A percentile compares a stretch with the other conserved stretches of the same genome.
These are phyloP conservation scores for Colletotrichum sp. DNA, from an alignment of 2,329 filamentous ascomycete genomes.

Conservation along the genomic window DNA sequence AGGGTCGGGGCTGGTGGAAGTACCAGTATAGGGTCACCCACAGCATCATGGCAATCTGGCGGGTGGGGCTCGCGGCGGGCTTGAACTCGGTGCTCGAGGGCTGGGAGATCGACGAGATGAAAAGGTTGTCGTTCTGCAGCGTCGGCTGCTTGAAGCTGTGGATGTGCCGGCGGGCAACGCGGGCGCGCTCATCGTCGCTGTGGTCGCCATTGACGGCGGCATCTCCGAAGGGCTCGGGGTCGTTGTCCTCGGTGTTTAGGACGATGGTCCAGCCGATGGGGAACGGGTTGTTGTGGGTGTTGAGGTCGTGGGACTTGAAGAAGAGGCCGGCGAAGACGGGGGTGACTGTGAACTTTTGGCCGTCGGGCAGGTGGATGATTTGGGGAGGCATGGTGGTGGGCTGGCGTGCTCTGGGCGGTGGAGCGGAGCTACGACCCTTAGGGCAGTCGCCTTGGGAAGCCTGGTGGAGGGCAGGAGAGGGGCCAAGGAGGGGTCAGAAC, in stretches of 20 bases:
- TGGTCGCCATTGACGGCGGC: slow-evolving; percentile 31
- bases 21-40: slow-evolving; percentile 98
- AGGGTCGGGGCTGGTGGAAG: slow-evolving; percentile 85
- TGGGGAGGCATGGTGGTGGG: slow-evolving; percentile 39
- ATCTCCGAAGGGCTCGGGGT: slow-evolving; percentile 8
- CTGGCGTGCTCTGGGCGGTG: not conserved
- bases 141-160: slow-evolving; percentile 79
- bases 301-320: slow-evolving; percentile 84
- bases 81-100: slow-evolving; percentile 82
- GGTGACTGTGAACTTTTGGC: slow-evolving; percentile 79
- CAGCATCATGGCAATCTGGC: slow-evolving; percentile 95
- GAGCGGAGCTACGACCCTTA: not conserved
- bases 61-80: slow-evolving; percentile 78
- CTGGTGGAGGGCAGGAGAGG: not conserved
- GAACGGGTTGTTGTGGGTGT: slow-evolving; percentile 71
- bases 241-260: slow-evolving; percentile 69
- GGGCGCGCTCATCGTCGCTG: slow-evolving; percentile 29
- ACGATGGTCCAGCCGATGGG: slow-evolving; percentile 92
- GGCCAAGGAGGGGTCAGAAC: not conserved
- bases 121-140: slow-evolving; percentile 79
- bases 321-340: slow-evolving; percentile 91
- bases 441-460: not conserved
- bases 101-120: slow-evolving; percentile 90
- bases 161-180: slow-evolving; percentile 42
- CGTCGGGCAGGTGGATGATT: slow-evolving; percentile 80